Percentiles rank a stretch among this genome's conserved stretches.
Conservation (phyloP, 176 grass and related monocot species). For the Tuctoria greenei region DNA sequence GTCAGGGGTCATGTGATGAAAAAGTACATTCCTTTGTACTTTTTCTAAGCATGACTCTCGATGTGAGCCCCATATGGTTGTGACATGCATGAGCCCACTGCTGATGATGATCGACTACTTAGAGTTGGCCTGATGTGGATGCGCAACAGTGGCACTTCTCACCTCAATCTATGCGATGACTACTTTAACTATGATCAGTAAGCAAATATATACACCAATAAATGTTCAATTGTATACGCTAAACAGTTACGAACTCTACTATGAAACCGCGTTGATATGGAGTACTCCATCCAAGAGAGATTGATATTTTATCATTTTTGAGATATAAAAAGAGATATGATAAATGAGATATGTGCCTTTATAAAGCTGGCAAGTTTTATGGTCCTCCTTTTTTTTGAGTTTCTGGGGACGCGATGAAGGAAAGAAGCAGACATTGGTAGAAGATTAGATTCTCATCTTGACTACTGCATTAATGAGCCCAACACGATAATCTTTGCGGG, state of each 20-base stretch:
- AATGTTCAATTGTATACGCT: neutral
- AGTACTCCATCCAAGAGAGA: too few species aligned
- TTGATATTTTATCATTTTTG: too few species aligned
- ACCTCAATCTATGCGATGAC: neutral
- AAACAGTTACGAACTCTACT: neutral
- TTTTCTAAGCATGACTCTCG: neutral
- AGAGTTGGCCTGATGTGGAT: constrained; percentile 22
- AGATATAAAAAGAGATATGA: too few species aligned
- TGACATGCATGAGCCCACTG: neutral
- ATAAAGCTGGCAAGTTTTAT: too few species aligned
- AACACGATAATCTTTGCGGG: too few species aligned
- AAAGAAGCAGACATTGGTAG: too few species aligned
- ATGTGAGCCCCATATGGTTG: constrained; percentile 21
- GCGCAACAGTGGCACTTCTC: neutral
- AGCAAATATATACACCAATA: neutral
- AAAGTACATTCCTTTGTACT: constrained; percentile 56
- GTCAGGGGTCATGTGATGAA: constrained; percentile 46
- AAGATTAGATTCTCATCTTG: too few species aligned
- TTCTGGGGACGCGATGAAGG: too few species aligned
- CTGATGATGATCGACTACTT: neutral
- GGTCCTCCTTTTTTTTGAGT: too few species aligned
- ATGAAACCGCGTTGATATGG: neutral
- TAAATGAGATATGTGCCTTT: too few species aligned
- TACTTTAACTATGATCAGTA: neutral
- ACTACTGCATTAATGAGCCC: too few species aligned